phyloP scores from a whole-genome alignment of 345 rosid genomes.

The Xanthoceras sorbifolium region DNA sequence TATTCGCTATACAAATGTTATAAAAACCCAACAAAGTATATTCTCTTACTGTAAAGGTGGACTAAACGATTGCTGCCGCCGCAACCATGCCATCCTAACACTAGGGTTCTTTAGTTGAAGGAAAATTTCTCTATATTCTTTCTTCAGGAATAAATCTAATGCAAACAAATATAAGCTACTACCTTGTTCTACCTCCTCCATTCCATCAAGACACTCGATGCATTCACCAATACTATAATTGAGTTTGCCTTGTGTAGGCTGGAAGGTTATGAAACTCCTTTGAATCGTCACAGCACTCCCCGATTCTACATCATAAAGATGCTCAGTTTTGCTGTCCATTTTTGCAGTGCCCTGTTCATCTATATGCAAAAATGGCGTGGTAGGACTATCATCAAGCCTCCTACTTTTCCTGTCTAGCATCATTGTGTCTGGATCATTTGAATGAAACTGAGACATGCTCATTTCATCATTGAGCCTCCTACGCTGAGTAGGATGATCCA shows the following conservation, averaged over 20 bases:
- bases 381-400: constrained; percentile 17
- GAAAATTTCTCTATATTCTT: constrained; percentile 53
- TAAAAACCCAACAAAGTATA: background rate
- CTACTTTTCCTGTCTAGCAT: constrained; percentile 13
- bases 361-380: constrained; percentile 28
- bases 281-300: constrained; percentile 28
- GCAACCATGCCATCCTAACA: constrained; percentile 49
- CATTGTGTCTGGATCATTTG: constrained; percentile 30
- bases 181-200: constrained; percentile 52
- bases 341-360: constrained; percentile 35
- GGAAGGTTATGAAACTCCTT: constrained; percentile 26
- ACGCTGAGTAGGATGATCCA: constrained; percentile 30
- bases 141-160: constrained; percentile 47
- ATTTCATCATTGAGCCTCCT: constrained; percentile 23
- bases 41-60: constrained; percentile 10
- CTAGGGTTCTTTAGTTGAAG: constrained; percentile 46
- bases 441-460: constrained; percentile 29
- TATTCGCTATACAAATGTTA: background rate
- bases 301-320: constrained; percentile 23
- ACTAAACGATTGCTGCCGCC: constrained; percentile 34
- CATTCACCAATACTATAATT: constrained; percentile 47
- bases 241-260: constrained; percentile 24
- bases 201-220: constrained; percentile 49
- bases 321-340: constrained; percentile 14
- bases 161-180: constrained; percentile 51